Evolutionary conservation across 371 early-diverging fungal genomes (phyloP).

Genomic region (Rhizopus microsporus): DNA sequence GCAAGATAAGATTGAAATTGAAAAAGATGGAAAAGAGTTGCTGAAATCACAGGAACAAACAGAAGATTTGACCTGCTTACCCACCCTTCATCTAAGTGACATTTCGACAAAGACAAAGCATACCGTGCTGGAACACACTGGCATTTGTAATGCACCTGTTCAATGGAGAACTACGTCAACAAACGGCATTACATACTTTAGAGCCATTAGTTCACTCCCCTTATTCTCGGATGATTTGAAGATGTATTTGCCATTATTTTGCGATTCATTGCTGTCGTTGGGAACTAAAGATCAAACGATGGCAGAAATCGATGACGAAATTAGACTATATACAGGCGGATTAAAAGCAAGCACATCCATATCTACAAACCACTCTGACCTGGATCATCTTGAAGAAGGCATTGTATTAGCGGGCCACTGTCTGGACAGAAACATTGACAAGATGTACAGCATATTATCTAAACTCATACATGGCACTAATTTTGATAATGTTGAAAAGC

Average conservation of each 20-base stretch:
- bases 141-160: slow-evolving; percentile 60
- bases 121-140: slow-evolving; percentile 68
- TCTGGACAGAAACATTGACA: slow-evolving; percentile 74
- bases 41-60: slow-evolving; percentile 68
- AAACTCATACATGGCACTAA: slow-evolving; percentile 75
- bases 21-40: slow-evolving; percentile 62
- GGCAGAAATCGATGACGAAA: slow-evolving; percentile 87
- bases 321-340: slow-evolving; percentile 86
- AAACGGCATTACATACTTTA: slow-evolving; percentile 92
- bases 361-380: slow-evolving; percentile 66
- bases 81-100: slow-evolving; percentile 77
- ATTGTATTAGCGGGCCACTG: slow-evolving; percentile 64
- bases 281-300: slow-evolving; percentile 78
- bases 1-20: slow-evolving; percentile 60
- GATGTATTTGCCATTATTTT: slow-evolving; percentile 79
- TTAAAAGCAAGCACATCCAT: slow-evolving; percentile 69
- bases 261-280: slow-evolving; percentile 80
- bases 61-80: slow-evolving; percentile 83
- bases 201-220: slow-evolving; percentile 65
- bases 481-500: slow-evolving; percentile 73
- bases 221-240: slow-evolving; percentile 68
- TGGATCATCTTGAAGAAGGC: slow-evolving; percentile 61
- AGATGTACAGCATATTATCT: slow-evolving; percentile 73
- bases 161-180: slow-evolving; percentile 84
- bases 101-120: slow-evolving; percentile 66